Evolutionary conservation across 495 filamentous ascomycete genomes (phyloP).

Genomic region (Tuber borchii): DNA sequence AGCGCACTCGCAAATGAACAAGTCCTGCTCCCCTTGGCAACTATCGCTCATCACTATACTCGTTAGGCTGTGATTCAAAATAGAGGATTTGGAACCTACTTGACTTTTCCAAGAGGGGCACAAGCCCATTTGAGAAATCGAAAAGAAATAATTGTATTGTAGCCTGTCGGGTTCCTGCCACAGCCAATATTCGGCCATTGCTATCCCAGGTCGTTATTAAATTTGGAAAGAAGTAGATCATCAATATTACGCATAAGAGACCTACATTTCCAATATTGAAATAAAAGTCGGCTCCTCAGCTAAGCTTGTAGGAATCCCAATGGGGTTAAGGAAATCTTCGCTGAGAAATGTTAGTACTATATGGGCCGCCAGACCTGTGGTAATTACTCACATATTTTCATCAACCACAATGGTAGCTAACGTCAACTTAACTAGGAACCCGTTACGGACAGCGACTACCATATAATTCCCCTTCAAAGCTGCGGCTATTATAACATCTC

Average conservation of each 20-base stretch:
- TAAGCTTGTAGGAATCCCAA: slow-evolving; percentile 29
- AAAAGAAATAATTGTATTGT: slow-evolving; percentile 37
- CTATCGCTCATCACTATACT: slow-evolving; percentile 26
- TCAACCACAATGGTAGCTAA: slow-evolving; percentile 30
- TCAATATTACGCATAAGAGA: neutral
- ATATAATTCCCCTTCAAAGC: slow-evolving; percentile 27
- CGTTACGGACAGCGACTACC: slow-evolving; percentile 34
- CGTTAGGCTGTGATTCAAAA: slow-evolving; percentile 10
- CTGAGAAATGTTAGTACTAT: slow-evolving; percentile 16
- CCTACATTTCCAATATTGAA: slow-evolving; percentile 36
- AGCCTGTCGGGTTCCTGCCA: slow-evolving; percentile 37
- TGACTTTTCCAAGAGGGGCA: slow-evolving; percentile 27
- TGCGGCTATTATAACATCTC: slow-evolving; percentile 38
- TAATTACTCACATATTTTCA: slow-evolving; percentile 25
- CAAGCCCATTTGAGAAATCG: slow-evolving; percentile 33
- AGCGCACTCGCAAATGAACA: slow-evolving; percentile 40
- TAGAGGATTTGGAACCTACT: slow-evolving; percentile 21
- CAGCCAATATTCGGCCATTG: slow-evolving; percentile 26
- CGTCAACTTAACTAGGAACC: slow-evolving; percentile 29
- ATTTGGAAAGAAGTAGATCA: neutral
- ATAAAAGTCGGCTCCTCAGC: slow-evolving; percentile 39
- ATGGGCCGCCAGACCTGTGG: neutral
- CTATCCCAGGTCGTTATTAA: slow-evolving; percentile 17
- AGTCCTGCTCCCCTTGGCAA: slow-evolving; percentile 24
- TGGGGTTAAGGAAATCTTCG: slow-evolving; percentile 33